Evolutionary conservation across 768 basidiomycete genomes (phyloP), one percentile per base, ranked within the genome.

Genomic region (Hygrophorus pudorinus): DNA sequence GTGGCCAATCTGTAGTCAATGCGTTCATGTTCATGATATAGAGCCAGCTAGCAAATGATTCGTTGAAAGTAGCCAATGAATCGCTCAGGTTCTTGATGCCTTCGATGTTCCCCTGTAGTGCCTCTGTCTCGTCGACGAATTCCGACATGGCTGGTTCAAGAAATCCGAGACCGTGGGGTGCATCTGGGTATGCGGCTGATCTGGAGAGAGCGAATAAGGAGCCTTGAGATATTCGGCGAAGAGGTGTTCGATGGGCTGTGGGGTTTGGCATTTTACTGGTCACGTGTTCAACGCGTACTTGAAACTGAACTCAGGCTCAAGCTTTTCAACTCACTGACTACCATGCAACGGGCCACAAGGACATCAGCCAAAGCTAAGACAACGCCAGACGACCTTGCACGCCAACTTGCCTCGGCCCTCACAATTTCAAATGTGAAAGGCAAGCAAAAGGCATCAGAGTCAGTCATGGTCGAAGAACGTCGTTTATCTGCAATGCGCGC

Each of bases 1-100:
- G 84, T 1, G 77, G 79, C 90, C 90, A 96, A 58, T 96, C 92
- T 0, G 81, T 81, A n/a, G 90, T 91, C 45, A 94, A 73, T 2
- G 89, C 80, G 57, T 93, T 91, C 89, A 97, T 94, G 57, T 88
- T 84, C 78, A 93, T 81, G 17, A 82, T 78, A 58, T 92, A 93
- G 9, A 94, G 63, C 75, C 81, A 93, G 57, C 86, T 89, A 11
- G 92, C 85, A 56, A 97, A 94, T 11, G 80, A 78, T 62, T 97
- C 92, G 59, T 96, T 96, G 70, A 94, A 94, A 4, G 78, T 80
- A 11, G 76, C 75, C 42, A 97, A 71, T 14, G 86, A 80, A 37
- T 81, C 70, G 59, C 81, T 79, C 49, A 97, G 73, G 18, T 70
- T 66, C 48, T 75, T 75, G 55, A 97, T 71, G 17, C 73, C 74